Evolutionary conservation across 2,329 filamentous ascomycete genomes (phyloP).

Genomic region (Colletotrichum australisinense): DNA sequence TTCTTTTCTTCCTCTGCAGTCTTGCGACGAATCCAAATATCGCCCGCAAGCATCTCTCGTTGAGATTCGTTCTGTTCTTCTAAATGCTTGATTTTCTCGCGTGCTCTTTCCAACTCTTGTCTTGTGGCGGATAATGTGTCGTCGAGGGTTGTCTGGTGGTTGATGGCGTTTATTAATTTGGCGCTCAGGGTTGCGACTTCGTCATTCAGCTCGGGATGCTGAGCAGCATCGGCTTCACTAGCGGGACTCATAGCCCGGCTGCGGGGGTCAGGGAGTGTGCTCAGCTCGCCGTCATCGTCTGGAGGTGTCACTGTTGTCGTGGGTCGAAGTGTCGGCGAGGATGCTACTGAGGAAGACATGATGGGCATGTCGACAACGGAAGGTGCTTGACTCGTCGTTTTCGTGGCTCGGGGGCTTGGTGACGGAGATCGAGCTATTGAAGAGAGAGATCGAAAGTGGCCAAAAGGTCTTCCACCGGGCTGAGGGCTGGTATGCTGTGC

Average conservation of each 20-base stretch:
- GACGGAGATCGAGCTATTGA: constrained; percentile 55
- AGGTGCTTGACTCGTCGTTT: constrained; percentile 51
- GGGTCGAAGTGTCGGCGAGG: constrained; percentile 45
- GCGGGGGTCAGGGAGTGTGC: constrained; percentile 75
- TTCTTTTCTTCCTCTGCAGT: constrained; percentile 80
- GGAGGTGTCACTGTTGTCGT: constrained; percentile 51
- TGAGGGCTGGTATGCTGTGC: constrained; percentile 55
- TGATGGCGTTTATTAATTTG: constrained; percentile 97
- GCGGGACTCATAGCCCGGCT: constrained; percentile 62
- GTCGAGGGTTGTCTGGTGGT: constrained; percentile 92
- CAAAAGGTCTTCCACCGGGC: constrained; percentile 50
- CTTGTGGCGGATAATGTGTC: constrained; percentile 86
- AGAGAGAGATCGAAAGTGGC: constrained; percentile 65
- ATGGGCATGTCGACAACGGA: constrained; percentile 50
- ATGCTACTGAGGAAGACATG: constrained; percentile 51
- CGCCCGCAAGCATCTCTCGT: constrained; percentile 77
- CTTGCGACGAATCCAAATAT: constrained; percentile 80
- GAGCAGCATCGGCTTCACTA: constrained; percentile 47
- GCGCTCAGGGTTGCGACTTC: constrained; percentile 93
- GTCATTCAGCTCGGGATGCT: constrained; percentile 68
- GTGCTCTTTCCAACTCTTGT: constrained; percentile 82
- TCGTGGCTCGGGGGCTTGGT: constrained; percentile 49
- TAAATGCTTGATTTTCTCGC: constrained; percentile 73
- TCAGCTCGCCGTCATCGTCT: constrained; percentile 71
- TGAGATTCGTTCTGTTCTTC: constrained; percentile 75